Percentiles rank a stretch among this genome's conserved stretches.
phyloP scores from a whole-genome alignment of 2,329 filamentous ascomycete species.

The Penicillium sp. region DNA sequence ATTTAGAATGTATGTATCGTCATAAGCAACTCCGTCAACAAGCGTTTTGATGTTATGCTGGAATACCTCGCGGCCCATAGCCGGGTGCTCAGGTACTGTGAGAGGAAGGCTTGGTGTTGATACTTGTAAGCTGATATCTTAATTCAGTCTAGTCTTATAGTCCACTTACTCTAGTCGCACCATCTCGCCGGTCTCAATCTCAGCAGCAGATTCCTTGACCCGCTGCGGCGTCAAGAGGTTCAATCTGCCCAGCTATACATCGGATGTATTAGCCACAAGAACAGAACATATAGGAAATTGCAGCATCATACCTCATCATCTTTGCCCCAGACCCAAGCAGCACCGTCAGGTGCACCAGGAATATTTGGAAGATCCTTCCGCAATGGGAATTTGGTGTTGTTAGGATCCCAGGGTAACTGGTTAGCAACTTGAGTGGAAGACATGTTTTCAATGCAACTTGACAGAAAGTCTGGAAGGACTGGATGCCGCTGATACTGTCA shows the following conservation, averaged over 20 bases:
- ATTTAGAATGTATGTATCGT: slow-evolving; percentile 49
- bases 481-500: slow-evolving; percentile 1
- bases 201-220: slow-evolving; percentile 53
- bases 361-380: slow-evolving; percentile 54
- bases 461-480: slow-evolving; percentile 8
- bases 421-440: slow-evolving; percentile 24
- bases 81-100: slow-evolving; percentile 52
- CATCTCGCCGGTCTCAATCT: slow-evolving; percentile 57
- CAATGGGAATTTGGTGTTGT: slow-evolving; percentile 52
- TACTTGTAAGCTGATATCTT: background rate
- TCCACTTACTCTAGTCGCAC: slow-evolving; percentile 52
- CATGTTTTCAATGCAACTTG: slow-evolving; percentile 12
- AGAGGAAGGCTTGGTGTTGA: slow-evolving; percentile 48
- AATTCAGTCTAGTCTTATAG: background rate
- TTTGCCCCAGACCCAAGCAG: slow-evolving; percentile 61
- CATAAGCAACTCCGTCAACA: slow-evolving; percentile 37
- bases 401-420: slow-evolving; percentile 54
- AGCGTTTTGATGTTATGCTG: slow-evolving; percentile 54
- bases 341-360: slow-evolving; percentile 52
- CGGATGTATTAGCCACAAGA: background rate
- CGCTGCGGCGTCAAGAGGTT: slow-evolving; percentile 57
- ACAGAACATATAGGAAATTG: background rate
- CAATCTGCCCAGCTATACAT: slow-evolving; percentile 41
- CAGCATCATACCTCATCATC: slow-evolving; percentile 47
- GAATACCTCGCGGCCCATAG: slow-evolving; percentile 54